Evolutionary conservation across 257 asterid species (phyloP), one percentile per base, ranked within the genome.

Genomic region (Mitragyna speciosa): DNA sequence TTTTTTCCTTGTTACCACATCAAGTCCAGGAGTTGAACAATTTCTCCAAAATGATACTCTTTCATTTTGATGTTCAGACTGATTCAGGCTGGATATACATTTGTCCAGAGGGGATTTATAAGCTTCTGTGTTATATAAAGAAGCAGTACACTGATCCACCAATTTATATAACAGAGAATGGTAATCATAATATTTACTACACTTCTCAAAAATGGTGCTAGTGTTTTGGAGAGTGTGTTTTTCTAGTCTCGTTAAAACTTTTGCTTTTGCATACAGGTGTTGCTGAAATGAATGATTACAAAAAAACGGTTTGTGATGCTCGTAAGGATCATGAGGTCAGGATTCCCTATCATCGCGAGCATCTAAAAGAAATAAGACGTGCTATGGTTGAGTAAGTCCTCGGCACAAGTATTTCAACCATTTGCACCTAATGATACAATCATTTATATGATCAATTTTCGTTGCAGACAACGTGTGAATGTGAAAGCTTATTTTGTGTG

Each of bases 401-500:
- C 19, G 63, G 10, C 6, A 45, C 17, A 56, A 17, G 20, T 56
- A 3, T 22, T 22, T 56, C 49, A 2, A 45, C 19, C 63, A 56
- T 59, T 24, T 59, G 2, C 6, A 45, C 41, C 41, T 4, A 36
- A 36, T 36, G 41, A 36, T 36, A 36, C 41, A 36, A 36, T 14
- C 1, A 52, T 16, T 19, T 20, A 56, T 19, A 20, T 56, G 63
- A 5, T 17, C 17, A 20, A 56, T 5, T 45, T 61, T 9, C 5
- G 12, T 26, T 51, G 66, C 39, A 64, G 73, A 22, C 22, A 39
- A 8, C 45, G 52, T 9, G 80, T 61, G 0, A 65, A 65, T 12
- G 73, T 76, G 73, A 76, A 47, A 41, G 73, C 73, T 26, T 76
- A 76, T 17, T 64, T 47, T 19, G 14, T 26, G 2, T 76, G 73